These are phyloP conservation scores for Isabelozyma heimii DNA, from an alignment of 805 yeast species.

Conservation along the genomic window DNA sequence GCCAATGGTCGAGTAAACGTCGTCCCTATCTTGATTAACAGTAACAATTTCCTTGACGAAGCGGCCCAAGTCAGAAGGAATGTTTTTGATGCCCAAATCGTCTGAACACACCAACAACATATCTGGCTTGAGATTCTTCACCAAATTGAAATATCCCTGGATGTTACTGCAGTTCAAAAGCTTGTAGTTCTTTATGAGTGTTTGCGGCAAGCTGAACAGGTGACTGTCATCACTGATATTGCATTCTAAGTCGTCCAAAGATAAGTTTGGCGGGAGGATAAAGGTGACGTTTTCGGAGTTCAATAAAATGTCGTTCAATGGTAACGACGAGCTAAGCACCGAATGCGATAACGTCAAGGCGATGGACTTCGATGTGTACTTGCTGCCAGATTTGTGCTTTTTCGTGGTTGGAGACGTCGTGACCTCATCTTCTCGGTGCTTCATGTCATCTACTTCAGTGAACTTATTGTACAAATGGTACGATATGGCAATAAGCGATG, in stretches of 20 bases:
- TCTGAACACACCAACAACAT: slow-evolving; percentile 38
- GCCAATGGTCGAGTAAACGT: slow-evolving; percentile 9
- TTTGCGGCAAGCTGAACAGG: slow-evolving; percentile 12
- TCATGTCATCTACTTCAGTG: slow-evolving; percentile 2
- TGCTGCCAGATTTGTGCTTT: slow-evolving; percentile 3
- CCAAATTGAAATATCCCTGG: slow-evolving; percentile 36
- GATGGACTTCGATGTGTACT: slow-evolving; percentile 30
- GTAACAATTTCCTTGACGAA: slow-evolving; percentile 36
- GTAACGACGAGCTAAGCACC: slow-evolving; percentile 34
- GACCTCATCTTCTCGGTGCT: neutral
- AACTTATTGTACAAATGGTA: slow-evolving; percentile 29
- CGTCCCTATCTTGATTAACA: slow-evolving; percentile 21
- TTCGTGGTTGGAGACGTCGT: neutral
- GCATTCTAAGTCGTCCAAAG: slow-evolving; percentile 33
- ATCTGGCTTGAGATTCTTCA: slow-evolving; percentile 42
- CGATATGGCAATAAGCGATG: slow-evolving; percentile 30
- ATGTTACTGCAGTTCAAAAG: slow-evolving; percentile 37
- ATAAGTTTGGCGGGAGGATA: slow-evolving; percentile 42
- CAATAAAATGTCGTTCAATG: slow-evolving; percentile 35
- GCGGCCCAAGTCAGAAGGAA: slow-evolving; percentile 34
- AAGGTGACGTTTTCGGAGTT: slow-evolving; percentile 40
- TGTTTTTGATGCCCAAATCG: slow-evolving; percentile 35
- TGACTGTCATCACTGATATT: slow-evolving; percentile 8
- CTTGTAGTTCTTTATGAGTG: slow-evolving; percentile 32
- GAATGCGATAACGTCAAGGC: slow-evolving; percentile 43